Base-by-base conservation (phyloP, 495 filamentous ascomycete genomes). In the Glarea lozoyensis region DNA sequence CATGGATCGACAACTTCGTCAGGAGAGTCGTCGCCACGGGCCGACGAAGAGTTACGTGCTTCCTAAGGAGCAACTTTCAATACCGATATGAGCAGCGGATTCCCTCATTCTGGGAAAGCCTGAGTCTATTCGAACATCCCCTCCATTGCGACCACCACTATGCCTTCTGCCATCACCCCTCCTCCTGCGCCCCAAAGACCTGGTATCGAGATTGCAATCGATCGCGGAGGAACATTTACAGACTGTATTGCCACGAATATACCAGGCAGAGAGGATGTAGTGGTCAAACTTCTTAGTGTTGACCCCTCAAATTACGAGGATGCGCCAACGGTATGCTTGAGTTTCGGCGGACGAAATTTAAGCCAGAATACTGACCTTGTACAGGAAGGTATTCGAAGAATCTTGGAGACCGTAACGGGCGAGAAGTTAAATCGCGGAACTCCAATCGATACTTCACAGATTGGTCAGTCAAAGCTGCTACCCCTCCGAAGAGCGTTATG, bases 191-290 rank as follows among this genome's bases (percentile, higher is more conserved):
- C 41, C 2, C 6, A 11, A 7, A 43, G 24, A 13, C 3, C 27
- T 21, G 41, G 41, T 15, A 34, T 43, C 18, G 41, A 43, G 20
- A 73, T 75, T 49, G 71, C 70, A 46, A 75, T 74, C 42, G 72
- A 75, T 60, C 73, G 79, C 22, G 79, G 79, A 45, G 79, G 79
- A 46, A 83, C 79, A 22, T 83, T 83, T 55, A 79, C 77, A 29
- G 79, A 81, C 58, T 77, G 73, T 47, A 73, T 81, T 34, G 79
- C 78, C 33, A 78, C 75, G 42, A 58, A 67, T 7, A 63, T 67
- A 37, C 32, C 35, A 2, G 75, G 66, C 37, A 60, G 70, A 46
- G 60, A 64, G 32, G 68, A 75, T 44, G 55, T 72, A 27, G 35
- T 75, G 18, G 57, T 75, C 42, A 75, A 75, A 46, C 59, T 73